Percentiles rank a stretch among this genome's conserved stretches.
phyloP scores from a whole-genome alignment of 2,329 filamentous ascomycete species.

The Colletotrichum simmondsii region DNA sequence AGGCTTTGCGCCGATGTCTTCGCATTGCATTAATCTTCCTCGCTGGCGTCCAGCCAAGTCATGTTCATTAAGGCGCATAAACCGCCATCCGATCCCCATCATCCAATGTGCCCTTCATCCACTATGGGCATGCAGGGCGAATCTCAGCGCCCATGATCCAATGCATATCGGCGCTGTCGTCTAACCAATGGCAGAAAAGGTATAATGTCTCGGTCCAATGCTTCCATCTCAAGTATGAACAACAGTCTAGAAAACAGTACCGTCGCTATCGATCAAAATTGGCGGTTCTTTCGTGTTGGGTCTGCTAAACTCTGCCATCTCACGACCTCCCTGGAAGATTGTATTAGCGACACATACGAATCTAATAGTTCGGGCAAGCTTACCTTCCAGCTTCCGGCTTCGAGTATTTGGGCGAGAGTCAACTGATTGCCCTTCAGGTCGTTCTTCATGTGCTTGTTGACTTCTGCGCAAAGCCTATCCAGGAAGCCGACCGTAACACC shows the following conservation, averaged over 20 bases:
- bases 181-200: constrained; percentile 27
- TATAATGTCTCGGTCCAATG: constrained; percentile 32
- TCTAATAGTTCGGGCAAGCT: constrained; percentile 41
- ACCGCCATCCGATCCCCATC: constrained; percentile 10
- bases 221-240: constrained; percentile 8
- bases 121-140: not conserved
- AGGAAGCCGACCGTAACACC: constrained; percentile 68
- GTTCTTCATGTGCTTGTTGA: constrained; percentile 69
- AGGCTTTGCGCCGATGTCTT: constrained; percentile 5
- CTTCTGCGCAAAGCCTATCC: constrained; percentile 55
- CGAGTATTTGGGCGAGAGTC: constrained; percentile 87
- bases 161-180: constrained; percentile 10
- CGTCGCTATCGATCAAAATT: constrained; percentile 95
- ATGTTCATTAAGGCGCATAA: constrained; percentile 29
- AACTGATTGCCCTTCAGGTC: constrained; percentile 78
- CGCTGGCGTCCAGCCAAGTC: constrained; percentile 5
- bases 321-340: constrained; percentile 78
- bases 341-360: constrained; percentile 13
- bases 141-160: not conserved
- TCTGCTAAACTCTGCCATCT: constrained; percentile 93
- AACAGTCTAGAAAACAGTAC: constrained; percentile 84
- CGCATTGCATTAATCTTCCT: constrained; percentile 12
- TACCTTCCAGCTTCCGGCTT: constrained; percentile 98
- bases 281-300: constrained; percentile 97
- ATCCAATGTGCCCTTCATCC: constrained; percentile 13